These are phyloP conservation scores for Phytopythium oedochilum DNA, from an alignment of 352 stramenopile genomes.

Conservation along the genomic window DNA sequence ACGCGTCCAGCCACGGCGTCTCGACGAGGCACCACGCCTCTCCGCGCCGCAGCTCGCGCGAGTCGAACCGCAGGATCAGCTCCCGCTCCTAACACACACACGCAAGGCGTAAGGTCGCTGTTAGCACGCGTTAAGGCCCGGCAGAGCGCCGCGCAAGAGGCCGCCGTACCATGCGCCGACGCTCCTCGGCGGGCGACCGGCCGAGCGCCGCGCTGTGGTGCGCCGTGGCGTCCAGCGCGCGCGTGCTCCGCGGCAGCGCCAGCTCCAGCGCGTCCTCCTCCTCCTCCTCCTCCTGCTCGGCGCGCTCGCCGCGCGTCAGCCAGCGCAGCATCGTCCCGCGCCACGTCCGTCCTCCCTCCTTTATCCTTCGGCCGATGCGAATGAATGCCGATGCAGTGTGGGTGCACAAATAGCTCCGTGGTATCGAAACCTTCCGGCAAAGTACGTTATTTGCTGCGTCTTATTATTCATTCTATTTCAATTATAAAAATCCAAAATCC, in stretches of 20 bases:
- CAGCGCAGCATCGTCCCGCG: conserved; percentile 1
- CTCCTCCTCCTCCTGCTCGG: not conserved
- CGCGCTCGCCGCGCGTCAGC: not conserved
- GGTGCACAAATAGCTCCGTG: too few species aligned
- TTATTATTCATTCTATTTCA: too few species aligned
- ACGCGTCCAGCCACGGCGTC: conserved; percentile 72
- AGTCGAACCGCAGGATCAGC: conserved; percentile 63
- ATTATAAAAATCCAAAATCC: too few species aligned
- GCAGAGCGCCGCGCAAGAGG: too few species aligned
- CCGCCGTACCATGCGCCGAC: conserved; percentile 20
- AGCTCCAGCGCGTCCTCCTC: conserved; percentile 10
- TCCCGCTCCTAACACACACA: conserved; percentile 40
- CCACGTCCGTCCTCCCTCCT: too few species aligned
- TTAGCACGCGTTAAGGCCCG: too few species aligned
- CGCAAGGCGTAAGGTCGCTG: too few species aligned
- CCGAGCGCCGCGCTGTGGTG: conserved; percentile 11
- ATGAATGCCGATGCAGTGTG: too few species aligned
- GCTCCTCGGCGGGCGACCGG: conserved; percentile 18
- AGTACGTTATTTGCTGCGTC: too few species aligned
- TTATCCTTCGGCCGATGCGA: too few species aligned
- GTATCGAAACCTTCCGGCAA: too few species aligned
- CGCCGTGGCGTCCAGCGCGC: not conserved
- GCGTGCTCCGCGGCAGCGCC: conserved; percentile 14
- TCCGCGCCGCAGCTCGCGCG: conserved; percentile 49
- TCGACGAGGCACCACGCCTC: conserved; percentile 81